phyloP scores from a whole-genome alignment of 768 basidiomycete genomes.

The Lentinula lateritia region DNA sequence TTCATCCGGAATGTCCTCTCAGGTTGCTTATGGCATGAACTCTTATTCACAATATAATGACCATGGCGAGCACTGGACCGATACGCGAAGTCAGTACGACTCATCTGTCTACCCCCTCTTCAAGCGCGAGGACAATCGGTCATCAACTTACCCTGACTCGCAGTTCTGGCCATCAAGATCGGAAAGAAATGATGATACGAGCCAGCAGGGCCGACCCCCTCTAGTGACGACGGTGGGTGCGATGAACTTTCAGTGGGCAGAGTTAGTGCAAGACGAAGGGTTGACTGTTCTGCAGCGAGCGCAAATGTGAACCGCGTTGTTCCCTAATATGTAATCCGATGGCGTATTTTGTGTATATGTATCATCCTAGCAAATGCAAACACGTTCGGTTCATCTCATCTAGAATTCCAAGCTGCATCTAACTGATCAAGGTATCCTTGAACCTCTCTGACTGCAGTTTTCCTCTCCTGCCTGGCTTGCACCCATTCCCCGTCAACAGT shows the following conservation, averaged over 20 bases:
- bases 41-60: background rate
- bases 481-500: conserved; percentile 70
- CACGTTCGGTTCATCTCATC: background rate
- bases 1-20: background rate
- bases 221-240: background rate
- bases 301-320: too few relatives aligned
- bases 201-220: background rate
- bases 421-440: conserved; percentile 78
- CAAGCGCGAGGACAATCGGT: background rate
- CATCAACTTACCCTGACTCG: background rate
- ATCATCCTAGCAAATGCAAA: too few relatives aligned
- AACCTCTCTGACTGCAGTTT: conserved; percentile 81
- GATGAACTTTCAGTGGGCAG: background rate
- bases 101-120: background rate
- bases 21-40: background rate
- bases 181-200: background rate
- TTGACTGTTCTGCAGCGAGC: background rate
- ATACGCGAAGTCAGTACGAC: background rate
- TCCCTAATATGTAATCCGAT: background rate
- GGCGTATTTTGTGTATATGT: background rate
- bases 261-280: background rate
- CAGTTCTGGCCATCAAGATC: too few relatives aligned
- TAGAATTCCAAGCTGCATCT: conserved; percentile 59
- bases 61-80: background rate
- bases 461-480: conserved; percentile 73